Evolutionary conservation across 2,329 filamentous ascomycete species (phyloP), one percentile per base, ranked within the genome.

Genomic region (Exophiala sp.): DNA sequence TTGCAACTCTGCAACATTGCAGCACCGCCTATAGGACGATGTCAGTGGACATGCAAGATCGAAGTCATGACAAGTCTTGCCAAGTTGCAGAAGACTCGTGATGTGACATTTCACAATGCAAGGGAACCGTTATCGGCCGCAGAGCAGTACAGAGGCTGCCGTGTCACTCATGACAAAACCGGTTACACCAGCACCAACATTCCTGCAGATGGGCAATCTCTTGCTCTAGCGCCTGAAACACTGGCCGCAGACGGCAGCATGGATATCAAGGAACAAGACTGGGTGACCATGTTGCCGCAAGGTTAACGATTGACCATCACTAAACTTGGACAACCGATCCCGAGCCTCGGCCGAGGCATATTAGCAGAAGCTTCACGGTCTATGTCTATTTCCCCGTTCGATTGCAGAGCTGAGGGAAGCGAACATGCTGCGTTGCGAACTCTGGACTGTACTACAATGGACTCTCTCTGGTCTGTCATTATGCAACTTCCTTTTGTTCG

Each of bases 371-470:
- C 67, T 80, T 53, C 60, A 61, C 14, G 62, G 66, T 2, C 63
- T 84, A 0, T 56, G 58, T 1, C 63, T 82, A 0, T 81, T 82
- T 63, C 2, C 56, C 64, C 4, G 57, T 50, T 3, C 55, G 62
- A 81, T 75, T 0, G 70, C 75, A 38, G 82, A 85, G 62, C 64
- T 86, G n/a, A 51, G 44, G 0, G 43, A 55, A 34, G 53, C 58
- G 4, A 64, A 53, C 50, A 67, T 69, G 64, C 51, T 69, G 9
- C 64, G 66, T 72, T 72, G 52, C 62, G 70, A 1, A 72, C 69
- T 1, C 58, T 80, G 13, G 77, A 80, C 52, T 79, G 76, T 76
- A 69, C 65, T 76, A 69, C 65, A 0, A 79, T 80, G 77, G 71
- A 77, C 43, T 59, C 63, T 10, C 60, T 80, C 8, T 66, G 77